These are phyloP conservation scores for Athelia psychrophila DNA, from an alignment of 1,284 basidiomycete genomes.

Conservation along the genomic window DNA sequence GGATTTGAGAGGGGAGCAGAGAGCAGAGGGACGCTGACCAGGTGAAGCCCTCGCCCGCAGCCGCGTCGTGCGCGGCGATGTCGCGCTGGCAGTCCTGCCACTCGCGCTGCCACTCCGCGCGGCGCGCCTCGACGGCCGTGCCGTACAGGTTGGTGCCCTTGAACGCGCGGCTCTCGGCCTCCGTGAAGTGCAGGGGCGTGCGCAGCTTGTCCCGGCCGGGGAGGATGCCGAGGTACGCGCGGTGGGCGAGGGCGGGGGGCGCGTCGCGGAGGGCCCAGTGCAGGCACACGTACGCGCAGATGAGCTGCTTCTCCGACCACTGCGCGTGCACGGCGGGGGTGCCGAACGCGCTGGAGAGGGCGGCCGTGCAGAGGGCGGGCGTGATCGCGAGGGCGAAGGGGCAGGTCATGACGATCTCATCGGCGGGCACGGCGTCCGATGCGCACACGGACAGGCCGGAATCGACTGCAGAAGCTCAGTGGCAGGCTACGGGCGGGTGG, in stretches of 20 bases:
- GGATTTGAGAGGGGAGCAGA: not conserved
- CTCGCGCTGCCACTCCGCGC: conserved; percentile 56
- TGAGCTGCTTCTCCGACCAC: conserved; percentile 66
- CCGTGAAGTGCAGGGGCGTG: conserved; percentile 78
- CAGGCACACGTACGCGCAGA: conserved; percentile 11
- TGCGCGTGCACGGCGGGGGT: conserved; percentile 20
- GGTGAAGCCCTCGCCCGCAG: conserved; percentile 53
- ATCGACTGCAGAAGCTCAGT: conserved; percentile 29
- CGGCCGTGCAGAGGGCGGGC: conserved; percentile 41
- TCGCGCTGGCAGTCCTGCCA: conserved; percentile 48
- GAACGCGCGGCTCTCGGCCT: conserved; percentile 60
- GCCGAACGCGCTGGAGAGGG: conserved; percentile 41
- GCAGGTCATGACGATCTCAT: conserved; percentile 65
- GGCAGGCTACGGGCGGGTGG: not conserved
- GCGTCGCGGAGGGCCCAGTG: conserved; percentile 4
- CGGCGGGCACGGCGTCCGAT: conserved; percentile 39
- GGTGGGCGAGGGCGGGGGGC: conserved; percentile 40
- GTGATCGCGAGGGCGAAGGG: conserved; percentile 78
- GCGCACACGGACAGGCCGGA: conserved; percentile 64
- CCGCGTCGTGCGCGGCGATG: conserved; percentile 31
- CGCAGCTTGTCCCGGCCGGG: conserved; percentile 54
- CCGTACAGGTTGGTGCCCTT: conserved; percentile 77
- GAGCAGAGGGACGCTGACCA: conserved; percentile 49
- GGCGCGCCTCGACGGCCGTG: conserved; percentile 60
- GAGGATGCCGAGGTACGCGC: conserved; percentile 65